Evolutionary conservation across 129 eudicot species (phyloP).

Genomic region (Centella asiatica): DNA sequence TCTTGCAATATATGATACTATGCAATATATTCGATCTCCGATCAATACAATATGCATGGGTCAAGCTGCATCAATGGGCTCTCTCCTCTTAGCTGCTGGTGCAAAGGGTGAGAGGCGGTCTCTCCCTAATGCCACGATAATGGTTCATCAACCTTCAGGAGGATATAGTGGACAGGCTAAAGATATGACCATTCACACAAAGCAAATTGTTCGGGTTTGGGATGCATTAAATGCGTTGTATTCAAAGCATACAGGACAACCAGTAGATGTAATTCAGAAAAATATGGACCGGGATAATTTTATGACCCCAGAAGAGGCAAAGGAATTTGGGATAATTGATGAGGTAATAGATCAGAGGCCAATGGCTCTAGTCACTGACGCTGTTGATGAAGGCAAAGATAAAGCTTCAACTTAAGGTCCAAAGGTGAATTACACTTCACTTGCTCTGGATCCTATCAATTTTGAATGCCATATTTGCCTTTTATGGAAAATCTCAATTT

Average conservation of each 20-base stretch:
- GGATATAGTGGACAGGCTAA: constrained; percentile 91
- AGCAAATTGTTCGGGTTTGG: constrained; percentile 83
- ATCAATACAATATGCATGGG: constrained; percentile 80
- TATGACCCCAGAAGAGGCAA: constrained; percentile 87
- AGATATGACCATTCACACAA: constrained; percentile 82
- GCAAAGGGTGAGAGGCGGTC: constrained; percentile 85
- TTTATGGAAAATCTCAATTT: not conserved
- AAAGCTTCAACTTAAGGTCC: constrained; percentile 44
- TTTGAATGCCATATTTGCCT: not conserved
- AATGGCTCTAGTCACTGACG: constrained; percentile 69
- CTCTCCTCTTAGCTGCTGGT: constrained; percentile 91
- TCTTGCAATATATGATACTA: constrained; percentile 92
- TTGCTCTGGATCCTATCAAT: not conserved
- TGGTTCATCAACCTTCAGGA: constrained; percentile 95
- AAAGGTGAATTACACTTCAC: constrained; percentile 14
- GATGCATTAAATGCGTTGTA: constrained; percentile 70
- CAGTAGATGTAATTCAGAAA: constrained; percentile 53
- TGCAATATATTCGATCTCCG: constrained; percentile 92
- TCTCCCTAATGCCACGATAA: constrained; percentile 85
- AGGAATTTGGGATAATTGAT: constrained; percentile 86
- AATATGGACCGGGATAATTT: constrained; percentile 89
- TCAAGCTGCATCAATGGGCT: constrained; percentile 93
- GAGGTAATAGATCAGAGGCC: constrained; percentile 79
- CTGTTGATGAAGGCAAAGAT: constrained; percentile 56
- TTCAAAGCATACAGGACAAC: constrained; percentile 75